phyloP scores from a whole-genome alignment of 2,329 filamentous ascomycete species.

The Claviceps sp. region DNA sequence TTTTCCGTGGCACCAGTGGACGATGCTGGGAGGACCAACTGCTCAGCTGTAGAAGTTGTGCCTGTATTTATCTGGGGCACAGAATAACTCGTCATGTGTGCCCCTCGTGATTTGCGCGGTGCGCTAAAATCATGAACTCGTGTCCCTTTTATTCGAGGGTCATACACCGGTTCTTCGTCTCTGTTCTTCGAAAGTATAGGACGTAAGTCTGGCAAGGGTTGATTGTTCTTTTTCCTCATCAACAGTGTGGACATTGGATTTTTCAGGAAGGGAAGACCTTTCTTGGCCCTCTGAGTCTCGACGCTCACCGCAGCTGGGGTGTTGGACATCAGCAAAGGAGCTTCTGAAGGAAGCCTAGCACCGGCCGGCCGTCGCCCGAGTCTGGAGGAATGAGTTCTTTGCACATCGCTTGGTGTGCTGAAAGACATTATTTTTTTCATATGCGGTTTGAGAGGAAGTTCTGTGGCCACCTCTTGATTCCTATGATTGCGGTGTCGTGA shows the following conservation, averaged over 20 bases:
- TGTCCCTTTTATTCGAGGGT: constrained; percentile 51
- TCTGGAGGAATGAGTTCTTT: constrained; percentile 18
- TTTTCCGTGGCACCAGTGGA: constrained; percentile 8
- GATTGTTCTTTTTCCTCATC: constrained; percentile 40
- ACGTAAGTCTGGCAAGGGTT: constrained; percentile 30
- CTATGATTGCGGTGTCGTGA: constrained; percentile 2
- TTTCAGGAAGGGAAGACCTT: constrained; percentile 43
- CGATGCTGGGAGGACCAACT: constrained; percentile 7
- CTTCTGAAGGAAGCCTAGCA: constrained; percentile 25
- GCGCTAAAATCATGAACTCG: constrained; percentile 54
- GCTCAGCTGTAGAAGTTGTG: neutral
- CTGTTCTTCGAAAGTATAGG: constrained; percentile 26
- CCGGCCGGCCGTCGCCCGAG: constrained; percentile 30
- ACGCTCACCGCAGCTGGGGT: constrained; percentile 12
- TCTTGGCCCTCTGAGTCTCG: constrained; percentile 35
- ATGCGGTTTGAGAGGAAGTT: constrained; percentile 17
- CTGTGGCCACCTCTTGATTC: constrained; percentile 15
- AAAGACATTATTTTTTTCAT: constrained; percentile 29
- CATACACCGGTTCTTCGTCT: constrained; percentile 36
- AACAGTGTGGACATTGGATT: constrained; percentile 47
- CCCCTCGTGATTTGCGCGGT: constrained; percentile 26
- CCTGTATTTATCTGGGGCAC: neutral
- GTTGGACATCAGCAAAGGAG: constrained; percentile 16
- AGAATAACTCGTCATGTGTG: neutral
- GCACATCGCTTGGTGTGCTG: constrained; percentile 35